Evolutionary conservation across 805 yeast species (phyloP).

Genomic region (Yamadazyma insecticola): DNA sequence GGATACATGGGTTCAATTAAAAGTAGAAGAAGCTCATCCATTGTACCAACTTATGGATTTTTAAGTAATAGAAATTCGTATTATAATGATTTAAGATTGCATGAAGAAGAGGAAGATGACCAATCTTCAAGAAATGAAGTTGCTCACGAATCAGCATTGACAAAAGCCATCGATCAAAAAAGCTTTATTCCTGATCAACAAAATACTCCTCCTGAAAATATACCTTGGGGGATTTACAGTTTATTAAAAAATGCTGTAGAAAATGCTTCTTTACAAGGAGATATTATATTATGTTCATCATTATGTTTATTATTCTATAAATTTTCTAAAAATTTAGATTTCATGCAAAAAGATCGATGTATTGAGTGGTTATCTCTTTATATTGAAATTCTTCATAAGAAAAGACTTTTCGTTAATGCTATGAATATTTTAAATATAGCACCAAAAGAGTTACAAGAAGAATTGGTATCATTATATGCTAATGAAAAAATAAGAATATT

Average conservation of each 20-base stretch:
- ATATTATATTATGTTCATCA: constrained; percentile 55
- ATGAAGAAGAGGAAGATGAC: constrained; percentile 11
- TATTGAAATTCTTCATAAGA: constrained; percentile 47
- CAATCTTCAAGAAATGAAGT: constrained; percentile 1
- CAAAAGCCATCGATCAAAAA: constrained; percentile 10
- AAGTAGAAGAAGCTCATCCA: constrained; percentile 18
- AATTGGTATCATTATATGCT: constrained; percentile 28
- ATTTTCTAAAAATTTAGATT: constrained; percentile 14
- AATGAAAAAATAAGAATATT: constrained; percentile 42
- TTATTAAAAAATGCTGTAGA: constrained; percentile 49
- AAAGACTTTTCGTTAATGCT: constrained; percentile 51
- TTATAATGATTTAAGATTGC: constrained; percentile 7
- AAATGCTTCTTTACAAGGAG: constrained; percentile 59
- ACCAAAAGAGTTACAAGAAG: constrained; percentile 23
- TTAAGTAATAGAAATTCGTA: constrained; percentile 4
- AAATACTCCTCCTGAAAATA: too few species aligned
- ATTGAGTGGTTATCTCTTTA: constrained; percentile 57
- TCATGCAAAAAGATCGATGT: constrained; percentile 22
- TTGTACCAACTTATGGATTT: constrained; percentile 15
- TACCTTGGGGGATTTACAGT: constrained; percentile 56
- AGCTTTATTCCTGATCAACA: too few species aligned
- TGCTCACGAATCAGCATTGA: constrained; percentile 7
- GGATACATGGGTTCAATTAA: constrained; percentile 7
- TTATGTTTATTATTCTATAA: constrained; percentile 49
- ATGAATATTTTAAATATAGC: constrained; percentile 49